Conservation (phyloP, 2,329 filamentous ascomycete genomes). For the Nemania bipapillata region DNA sequence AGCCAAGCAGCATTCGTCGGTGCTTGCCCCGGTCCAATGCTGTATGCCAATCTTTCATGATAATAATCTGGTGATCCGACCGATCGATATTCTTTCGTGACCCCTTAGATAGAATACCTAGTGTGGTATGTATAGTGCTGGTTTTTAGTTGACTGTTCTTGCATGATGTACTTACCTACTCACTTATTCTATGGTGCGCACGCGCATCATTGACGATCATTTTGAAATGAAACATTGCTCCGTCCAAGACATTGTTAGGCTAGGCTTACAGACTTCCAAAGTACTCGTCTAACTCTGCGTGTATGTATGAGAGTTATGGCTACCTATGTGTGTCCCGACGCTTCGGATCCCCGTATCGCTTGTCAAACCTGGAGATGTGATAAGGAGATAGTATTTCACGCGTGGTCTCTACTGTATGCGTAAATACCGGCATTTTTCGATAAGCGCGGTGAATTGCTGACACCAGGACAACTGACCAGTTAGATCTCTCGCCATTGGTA, state of each 20-base stretch:
- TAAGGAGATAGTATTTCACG: not conserved
- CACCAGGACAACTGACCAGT: conserved; percentile 33
- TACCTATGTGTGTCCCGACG: not conserved
- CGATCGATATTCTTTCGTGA: conserved; percentile 3
- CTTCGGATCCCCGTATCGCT: not conserved
- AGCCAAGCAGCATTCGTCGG: conserved; percentile 18
- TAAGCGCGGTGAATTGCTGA: conserved; percentile 37
- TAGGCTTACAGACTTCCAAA: not conserved
- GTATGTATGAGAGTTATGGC: not conserved
- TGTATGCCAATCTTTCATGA: conserved; percentile 4
- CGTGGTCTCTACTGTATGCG: conserved; percentile 12
- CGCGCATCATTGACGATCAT: not conserved
- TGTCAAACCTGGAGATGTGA: not conserved
- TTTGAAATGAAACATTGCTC: not conserved
- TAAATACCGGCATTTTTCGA: conserved; percentile 30
- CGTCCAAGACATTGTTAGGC: not conserved
- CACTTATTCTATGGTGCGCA: not conserved
- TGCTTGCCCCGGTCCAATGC: conserved; percentile 1
- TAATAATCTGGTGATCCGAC: conserved; percentile 3
- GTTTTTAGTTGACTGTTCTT: not conserved
- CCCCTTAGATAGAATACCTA: conserved; percentile 9
- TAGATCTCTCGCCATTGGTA: conserved; percentile 34
- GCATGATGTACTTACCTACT: not conserved
- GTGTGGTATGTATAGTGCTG: not conserved
- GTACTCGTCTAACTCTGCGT: not conserved